Conservation (phyloP, 441 rosid species). For the Brassica hybrid region DNA sequence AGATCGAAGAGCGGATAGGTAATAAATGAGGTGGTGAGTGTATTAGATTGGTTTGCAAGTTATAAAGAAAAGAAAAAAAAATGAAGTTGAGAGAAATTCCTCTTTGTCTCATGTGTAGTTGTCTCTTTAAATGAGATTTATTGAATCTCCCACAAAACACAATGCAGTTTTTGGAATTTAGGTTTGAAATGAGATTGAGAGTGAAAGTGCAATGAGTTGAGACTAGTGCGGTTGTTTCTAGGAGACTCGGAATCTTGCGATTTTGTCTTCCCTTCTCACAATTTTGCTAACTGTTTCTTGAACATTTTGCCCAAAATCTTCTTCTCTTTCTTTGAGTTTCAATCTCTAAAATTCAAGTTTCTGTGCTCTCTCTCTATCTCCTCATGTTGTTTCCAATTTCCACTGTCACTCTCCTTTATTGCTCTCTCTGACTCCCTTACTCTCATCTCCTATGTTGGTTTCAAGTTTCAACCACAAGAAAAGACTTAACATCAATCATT, state of each 20-base stretch:
- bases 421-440: constrained; percentile 34
- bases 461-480: constrained; percentile 33
- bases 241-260: constrained; percentile 76
- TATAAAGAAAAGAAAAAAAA: constrained; percentile 43
- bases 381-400: constrained; percentile 15
- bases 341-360: constrained; percentile 32
- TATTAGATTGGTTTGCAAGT: constrained; percentile 44
- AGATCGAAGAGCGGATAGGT: constrained; percentile 12
- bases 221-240: constrained; percentile 61
- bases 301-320: constrained; percentile 32
- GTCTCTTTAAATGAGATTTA: constrained; percentile 53
- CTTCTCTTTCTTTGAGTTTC: background rate
- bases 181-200: constrained; percentile 42
- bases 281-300: constrained; percentile 30
- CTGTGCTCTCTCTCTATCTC: constrained; percentile 29
- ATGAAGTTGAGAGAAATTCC: constrained; percentile 47
- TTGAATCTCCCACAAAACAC: constrained; percentile 47
- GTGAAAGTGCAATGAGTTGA: constrained; percentile 65
- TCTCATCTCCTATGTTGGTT: constrained; percentile 31
- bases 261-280: constrained; percentile 48
- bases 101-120: constrained; percentile 78
- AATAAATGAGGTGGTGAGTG: constrained; percentile 33
- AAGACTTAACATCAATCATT: background rate
- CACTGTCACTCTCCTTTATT: constrained; percentile 37
- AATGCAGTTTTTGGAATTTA: constrained; percentile 32